Conservation (phyloP, 768 basidiomycete species). For the Gloeostereum incarnatum region DNA sequence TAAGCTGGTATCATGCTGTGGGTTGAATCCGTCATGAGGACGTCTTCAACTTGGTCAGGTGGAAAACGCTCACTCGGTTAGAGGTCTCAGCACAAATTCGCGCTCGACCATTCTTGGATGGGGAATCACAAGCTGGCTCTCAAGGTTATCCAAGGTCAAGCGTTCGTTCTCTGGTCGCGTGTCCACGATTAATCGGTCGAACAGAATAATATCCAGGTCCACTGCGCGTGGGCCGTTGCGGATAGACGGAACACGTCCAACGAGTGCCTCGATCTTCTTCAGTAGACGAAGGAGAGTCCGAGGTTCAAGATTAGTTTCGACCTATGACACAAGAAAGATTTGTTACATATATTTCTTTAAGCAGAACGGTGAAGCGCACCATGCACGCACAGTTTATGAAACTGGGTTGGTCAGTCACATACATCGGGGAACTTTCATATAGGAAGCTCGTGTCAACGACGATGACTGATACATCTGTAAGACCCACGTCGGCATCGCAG, state of each 20-base stretch:
- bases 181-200: constrained; percentile 52
- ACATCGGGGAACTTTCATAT: constrained; percentile 95
- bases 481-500: constrained; percentile 6
- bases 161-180: constrained; percentile 34
- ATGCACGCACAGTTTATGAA: constrained; percentile 92
- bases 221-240: constrained; percentile 84
- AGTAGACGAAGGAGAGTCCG: constrained; percentile 46
- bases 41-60: not conserved
- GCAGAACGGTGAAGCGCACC: constrained; percentile 34
- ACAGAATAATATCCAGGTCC: constrained; percentile 83
- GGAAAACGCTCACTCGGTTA: constrained; percentile 78
- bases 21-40: not conserved
- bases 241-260: constrained; percentile 74
- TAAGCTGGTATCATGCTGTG: constrained; percentile 73
- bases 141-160: constrained; percentile 37
- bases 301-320: constrained; percentile 67
- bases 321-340: constrained; percentile 29
- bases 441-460: constrained; percentile 79
- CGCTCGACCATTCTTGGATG: constrained; percentile 77
- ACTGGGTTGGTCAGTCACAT: constrained; percentile 79
- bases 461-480: constrained; percentile 16
- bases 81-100: constrained; percentile 86
- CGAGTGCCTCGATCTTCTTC: constrained; percentile 62
- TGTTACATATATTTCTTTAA: no score
- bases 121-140: constrained; percentile 72